Base-by-base conservation (phyloP, 192 early-diverging fungal genomes). In the Cladochytrium replicatum region DNA sequence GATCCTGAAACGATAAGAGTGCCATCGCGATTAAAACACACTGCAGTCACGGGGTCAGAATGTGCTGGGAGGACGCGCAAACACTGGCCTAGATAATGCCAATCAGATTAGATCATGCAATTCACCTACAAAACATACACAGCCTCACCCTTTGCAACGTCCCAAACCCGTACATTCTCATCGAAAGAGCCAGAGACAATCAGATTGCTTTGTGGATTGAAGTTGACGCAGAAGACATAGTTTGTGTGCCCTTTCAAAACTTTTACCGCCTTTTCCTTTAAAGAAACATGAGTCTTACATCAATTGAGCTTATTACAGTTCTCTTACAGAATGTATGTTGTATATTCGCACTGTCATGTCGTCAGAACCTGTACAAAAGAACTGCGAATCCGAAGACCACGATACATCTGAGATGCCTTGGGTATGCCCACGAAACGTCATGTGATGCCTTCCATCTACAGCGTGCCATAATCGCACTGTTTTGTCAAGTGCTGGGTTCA, bases 141-240 rank as follows among this genome's bases (percentile, higher is more conserved):
- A n/a, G 6, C 30, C 23, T 7, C 26, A 78, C 90, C 91, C 41
- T 78, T 85, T 50, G 77, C 79, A 21, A 84, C 91, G 65, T 99
- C 93, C 94, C 96, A 99, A 28, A 97, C 89, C 23, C 87, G 75
- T 43, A 99, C 87, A 11, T 79, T 91, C 61, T 97, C 91, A 60
- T 99, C 96, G 70, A 96, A 97, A 13, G 90, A 94, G 46, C 96
- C 96, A 2, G 91, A 94, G 0, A 91, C 96, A 52, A 99, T 86
- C 47, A 97, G 61, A 47, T 88, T 93, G 8, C 86, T 86, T 43
- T 85, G 82, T 0, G 96, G 91, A 58, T 91, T 97, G 57, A 88
- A 99, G 67, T 92, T 90, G 15, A 97, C 93, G 58, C 90, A 93
- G 60, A 95, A 99, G 19, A 99, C 96, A 55, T 88, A 95, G 68